Evolutionary conservation across 352 stramenopile species (phyloP).

Genomic region (Pythium scleroteichum): DNA sequence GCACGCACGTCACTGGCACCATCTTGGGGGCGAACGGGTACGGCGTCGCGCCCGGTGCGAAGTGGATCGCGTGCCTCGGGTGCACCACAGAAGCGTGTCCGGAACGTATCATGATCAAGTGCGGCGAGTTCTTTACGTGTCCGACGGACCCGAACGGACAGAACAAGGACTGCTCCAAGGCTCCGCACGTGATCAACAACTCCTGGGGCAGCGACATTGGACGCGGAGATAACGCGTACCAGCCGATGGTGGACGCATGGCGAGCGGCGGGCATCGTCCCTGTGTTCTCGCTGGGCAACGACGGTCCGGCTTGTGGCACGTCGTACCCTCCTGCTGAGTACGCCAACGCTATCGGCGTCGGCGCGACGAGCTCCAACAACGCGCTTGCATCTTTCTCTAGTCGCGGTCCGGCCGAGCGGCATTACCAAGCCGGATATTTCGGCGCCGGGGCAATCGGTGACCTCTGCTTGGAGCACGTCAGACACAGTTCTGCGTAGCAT

Average conservation of each 20-base stretch:
- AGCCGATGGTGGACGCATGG: slow-evolving; percentile 23
- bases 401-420: slow-evolving; percentile 14
- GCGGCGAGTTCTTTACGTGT: slow-evolving; percentile 33
- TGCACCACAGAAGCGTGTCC: slow-evolving; percentile 12
- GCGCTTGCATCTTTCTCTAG: slow-evolving; percentile 15
- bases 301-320: slow-evolving; percentile 14
- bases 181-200: slow-evolving; percentile 29
- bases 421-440: slow-evolving; percentile 31
- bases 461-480: not conserved
- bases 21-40: slow-evolving; percentile 5
- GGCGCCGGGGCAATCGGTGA: slow-evolving; percentile 13
- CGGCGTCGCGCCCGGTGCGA: slow-evolving; percentile 13
- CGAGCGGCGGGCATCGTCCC: slow-evolving; percentile 29
- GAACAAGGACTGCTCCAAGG: slow-evolving; percentile 20
- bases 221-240: slow-evolving; percentile 9
- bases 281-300: slow-evolving; percentile 29
- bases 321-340: slow-evolving; percentile 18
- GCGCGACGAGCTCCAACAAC: slow-evolving; percentile 16
- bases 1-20: slow-evolving; percentile 14
- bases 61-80: slow-evolving; percentile 8
- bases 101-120: slow-evolving; percentile 22
- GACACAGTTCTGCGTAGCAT: not conserved
- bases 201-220: slow-evolving; percentile 23
- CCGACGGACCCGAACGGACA: slow-evolving; percentile 20
- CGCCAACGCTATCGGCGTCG: slow-evolving; percentile 30